Evolutionary conservation across 2,329 filamentous ascomycete genomes (phyloP).

Genomic region (Sarocladium oryzae): DNA sequence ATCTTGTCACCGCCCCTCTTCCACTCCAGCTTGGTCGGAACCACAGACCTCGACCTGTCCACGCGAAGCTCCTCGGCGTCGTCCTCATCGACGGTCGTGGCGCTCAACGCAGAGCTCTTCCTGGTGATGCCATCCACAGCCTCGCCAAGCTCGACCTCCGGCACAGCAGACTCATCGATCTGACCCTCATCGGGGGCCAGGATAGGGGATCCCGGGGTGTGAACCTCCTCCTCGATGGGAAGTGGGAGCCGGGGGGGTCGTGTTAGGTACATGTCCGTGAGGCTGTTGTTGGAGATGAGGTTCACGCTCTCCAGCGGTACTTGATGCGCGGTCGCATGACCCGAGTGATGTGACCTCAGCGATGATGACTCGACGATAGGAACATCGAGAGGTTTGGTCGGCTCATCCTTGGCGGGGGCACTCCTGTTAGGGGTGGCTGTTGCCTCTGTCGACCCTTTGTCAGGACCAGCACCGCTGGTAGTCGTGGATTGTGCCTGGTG

Average conservation of each 20-base stretch:
- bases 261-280: constrained; percentile 58
- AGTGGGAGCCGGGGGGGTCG: constrained; percentile 85
- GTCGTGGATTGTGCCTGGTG: neutral
- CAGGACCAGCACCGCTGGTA: neutral
- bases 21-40: constrained; percentile 86
- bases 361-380: constrained; percentile 32
- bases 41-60: constrained; percentile 68
- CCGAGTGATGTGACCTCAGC: constrained; percentile 29
- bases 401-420: constrained; percentile 21
- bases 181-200: constrained; percentile 58
- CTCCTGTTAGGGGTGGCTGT: neutral
- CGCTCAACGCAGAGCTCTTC: constrained; percentile 53
- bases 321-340: constrained; percentile 24
- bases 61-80: constrained; percentile 69
- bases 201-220: constrained; percentile 86
- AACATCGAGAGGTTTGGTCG: constrained; percentile 54
- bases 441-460: neutral
- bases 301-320: constrained; percentile 21
- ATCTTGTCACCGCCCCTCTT: constrained; percentile 75
- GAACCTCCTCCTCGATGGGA: constrained; percentile 86
- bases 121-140: constrained; percentile 40
- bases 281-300: constrained; percentile 46
- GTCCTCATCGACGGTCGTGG: constrained; percentile 67
- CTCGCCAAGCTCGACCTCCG: constrained; percentile 45
- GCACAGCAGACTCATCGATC: constrained; percentile 35